Percentiles rank a stretch among this genome's conserved stretches.
Evolutionary conservation across 2,329 filamentous ascomycete genomes (phyloP).

Genomic region (Myriangium duriaei): DNA sequence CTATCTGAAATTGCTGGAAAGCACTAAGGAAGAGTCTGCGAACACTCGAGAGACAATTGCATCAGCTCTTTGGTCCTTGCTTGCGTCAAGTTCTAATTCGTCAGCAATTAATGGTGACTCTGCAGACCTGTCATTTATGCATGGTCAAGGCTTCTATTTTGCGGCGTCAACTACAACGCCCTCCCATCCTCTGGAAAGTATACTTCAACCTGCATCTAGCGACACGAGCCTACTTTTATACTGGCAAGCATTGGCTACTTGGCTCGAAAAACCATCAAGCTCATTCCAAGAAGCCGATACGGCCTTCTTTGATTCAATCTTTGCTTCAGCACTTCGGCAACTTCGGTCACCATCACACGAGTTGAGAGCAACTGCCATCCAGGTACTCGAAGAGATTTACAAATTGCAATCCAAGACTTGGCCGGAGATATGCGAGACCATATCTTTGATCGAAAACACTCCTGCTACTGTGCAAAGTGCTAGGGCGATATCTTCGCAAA

Average conservation of each 20-base stretch:
- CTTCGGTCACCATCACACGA: slow-evolving; percentile 51
- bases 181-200: not conserved
- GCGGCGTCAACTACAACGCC: slow-evolving; percentile 1
- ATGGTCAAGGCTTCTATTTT: slow-evolving; percentile 1
- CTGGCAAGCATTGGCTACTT: not conserved
- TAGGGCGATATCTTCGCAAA: slow-evolving; percentile 69
- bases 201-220: not conserved
- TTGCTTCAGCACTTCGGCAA: not conserved
- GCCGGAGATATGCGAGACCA: slow-evolving; percentile 45
- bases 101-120: not conserved
- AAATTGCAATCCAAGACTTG: slow-evolving; percentile 35
- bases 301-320: not conserved
- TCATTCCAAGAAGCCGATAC: not conserved
- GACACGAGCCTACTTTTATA: not conserved
- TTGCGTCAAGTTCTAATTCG: not conserved
- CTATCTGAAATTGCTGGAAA: not conserved
- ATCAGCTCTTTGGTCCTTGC: not conserved
- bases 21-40: not conserved
- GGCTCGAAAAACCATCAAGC: not conserved
- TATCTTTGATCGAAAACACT: slow-evolving; percentile 69
- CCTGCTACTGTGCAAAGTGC: slow-evolving; percentile 64
- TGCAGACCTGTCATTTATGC: not conserved
- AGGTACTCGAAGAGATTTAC: slow-evolving; percentile 54
- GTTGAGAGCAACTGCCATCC: slow-evolving; percentile 59
- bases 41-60: not conserved